Base-by-base conservation (phyloP, 352 stramenopile genomes). In the Blastocystis sp. region DNA sequence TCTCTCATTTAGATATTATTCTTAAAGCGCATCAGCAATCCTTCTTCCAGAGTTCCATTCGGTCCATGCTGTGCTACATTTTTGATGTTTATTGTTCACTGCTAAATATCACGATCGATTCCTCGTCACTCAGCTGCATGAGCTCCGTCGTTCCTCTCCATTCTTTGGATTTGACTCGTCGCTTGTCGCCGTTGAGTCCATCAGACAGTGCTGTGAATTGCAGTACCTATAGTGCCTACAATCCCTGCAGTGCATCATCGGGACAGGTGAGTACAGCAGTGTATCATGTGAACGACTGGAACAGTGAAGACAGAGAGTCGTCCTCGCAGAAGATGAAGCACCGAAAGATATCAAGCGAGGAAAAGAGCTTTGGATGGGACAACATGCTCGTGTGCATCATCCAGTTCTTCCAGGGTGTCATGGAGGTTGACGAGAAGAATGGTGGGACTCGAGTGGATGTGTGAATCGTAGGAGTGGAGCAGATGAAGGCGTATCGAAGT, bases 341-440 rank as follows among this genome's bases (percentile, higher is more conserved):
- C 29, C 29, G 29, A 34, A 34, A 34, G 29, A 34, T 34, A 34
- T 47, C 69, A 7, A 8, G 15, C 13, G 73, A 84, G 55, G 73
- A 84, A 18, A 26, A 34, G 20, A n/a, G 11, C 18, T 84, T 69
- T 45, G 45, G 54, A 29, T 84, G 45, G 50, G 45, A 50, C 5
- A 39, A n/a, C 53, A 37, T 84, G 53, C 43, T 84, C 29, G 9
- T 39, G 26, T 53, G 50, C 50, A 5, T 66, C n/a, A 50, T 68
- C 20, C 47, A 84, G 56, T 84, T 69, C 47, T 41, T 84, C 13
- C 53, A 84, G n/a, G 73, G 73, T 11, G 53, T 84, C 9, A 20
- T 50, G 50, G n/a, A 41, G 20, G 53, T 66, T 20, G 50, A 69
- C 29, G 45, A 84, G 20, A 11, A 23, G 34, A 68, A 43, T 68